A percentile compares a stretch with the other conserved stretches of the same genome.
phyloP scores from a whole-genome alignment of 1,139 yeast species.

The Taphrina betulina region DNA sequence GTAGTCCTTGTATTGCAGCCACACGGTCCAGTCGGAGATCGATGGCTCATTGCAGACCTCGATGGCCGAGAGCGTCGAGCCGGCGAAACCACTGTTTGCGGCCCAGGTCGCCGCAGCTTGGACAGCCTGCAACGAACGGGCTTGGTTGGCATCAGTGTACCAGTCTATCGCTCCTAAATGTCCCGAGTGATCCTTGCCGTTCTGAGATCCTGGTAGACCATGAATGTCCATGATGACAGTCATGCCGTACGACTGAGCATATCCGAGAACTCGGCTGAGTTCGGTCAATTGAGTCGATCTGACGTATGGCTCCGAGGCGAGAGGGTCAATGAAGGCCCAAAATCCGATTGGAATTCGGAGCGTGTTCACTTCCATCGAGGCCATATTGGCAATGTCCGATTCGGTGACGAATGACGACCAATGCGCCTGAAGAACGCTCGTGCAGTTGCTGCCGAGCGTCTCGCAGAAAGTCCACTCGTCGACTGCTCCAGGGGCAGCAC shows the following conservation, averaged over 20 bases:
- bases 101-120: conserved; percentile 65
- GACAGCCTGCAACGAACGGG: conserved; percentile 64
- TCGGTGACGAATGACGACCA: conserved; percentile 78
- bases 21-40: conserved; percentile 17
- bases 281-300: conserved; percentile 70
- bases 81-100: conserved; percentile 52
- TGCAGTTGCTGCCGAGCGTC: conserved; percentile 62
- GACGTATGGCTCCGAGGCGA: conserved; percentile 77
- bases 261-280: conserved; percentile 69
- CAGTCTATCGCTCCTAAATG: conserved; percentile 47
- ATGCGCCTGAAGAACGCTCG: conserved; percentile 57
- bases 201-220: conserved; percentile 95
- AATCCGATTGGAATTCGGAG: conserved; percentile 88
- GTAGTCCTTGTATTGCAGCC: conserved; percentile 35
- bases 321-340: conserved; percentile 74
- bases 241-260: conserved; percentile 65
- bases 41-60: conserved; percentile 70
- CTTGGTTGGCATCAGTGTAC: conserved; percentile 43
- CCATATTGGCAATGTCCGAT: conserved; percentile 64
- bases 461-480: conserved; percentile 79
- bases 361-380: conserved; percentile 65
- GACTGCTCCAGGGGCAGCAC: conserved; percentile 48
- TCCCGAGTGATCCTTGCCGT: conserved; percentile 96
- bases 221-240: conserved; percentile 91
- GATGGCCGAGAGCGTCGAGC: conserved; percentile 41